These are phyloP conservation scores for Scheffersomyces parashehatae DNA, from an alignment of 1,139 yeast species.

Conservation along the genomic window DNA sequence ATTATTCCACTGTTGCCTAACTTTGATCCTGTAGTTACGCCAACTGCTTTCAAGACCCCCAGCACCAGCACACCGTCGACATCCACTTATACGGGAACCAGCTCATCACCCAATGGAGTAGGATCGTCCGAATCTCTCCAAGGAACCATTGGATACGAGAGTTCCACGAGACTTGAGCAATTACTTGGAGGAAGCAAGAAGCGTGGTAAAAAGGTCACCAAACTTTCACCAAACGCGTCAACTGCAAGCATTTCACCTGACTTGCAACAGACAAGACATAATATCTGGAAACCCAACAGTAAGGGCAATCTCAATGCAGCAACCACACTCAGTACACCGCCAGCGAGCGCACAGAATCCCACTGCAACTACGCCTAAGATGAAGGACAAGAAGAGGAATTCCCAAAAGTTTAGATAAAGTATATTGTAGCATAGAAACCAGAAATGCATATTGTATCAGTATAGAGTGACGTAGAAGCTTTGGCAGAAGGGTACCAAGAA, in stretches of 20 bases:
- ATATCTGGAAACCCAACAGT: constrained; percentile 7
- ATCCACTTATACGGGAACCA: constrained; percentile 1
- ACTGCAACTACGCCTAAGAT: constrained; percentile 7
- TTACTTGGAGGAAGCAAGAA: constrained; percentile 31
- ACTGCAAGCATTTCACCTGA: constrained; percentile 12
- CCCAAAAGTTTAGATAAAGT: constrained; percentile 20
- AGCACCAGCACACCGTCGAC: constrained; percentile 3
- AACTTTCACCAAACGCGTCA: constrained; percentile 14
- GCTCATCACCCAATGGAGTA: constrained; percentile 1
- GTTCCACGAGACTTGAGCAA: constrained; percentile 24
- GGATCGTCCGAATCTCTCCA: constrained; percentile 8
- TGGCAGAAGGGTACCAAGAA: too few relatives aligned
- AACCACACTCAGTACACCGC: constrained; percentile 4
- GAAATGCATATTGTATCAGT: too few relatives aligned
- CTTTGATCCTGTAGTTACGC: constrained; percentile 6
- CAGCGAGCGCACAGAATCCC: constrained; percentile 2
- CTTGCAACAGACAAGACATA: constrained; percentile 2
- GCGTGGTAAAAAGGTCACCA: constrained; percentile 19
- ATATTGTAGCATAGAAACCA: neutral
- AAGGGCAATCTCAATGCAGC: constrained; percentile 3
- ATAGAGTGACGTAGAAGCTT: too few relatives aligned
- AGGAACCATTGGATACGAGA: constrained; percentile 7
- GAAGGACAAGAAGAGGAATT: constrained; percentile 18
- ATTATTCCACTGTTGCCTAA: constrained; percentile 9
- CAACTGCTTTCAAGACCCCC: constrained; percentile 11